Evolutionary conservation across 1,284 basidiomycete genomes (phyloP), one percentile per base, ranked within the genome.

Genomic region (Microbotryomycetes sp.): DNA sequence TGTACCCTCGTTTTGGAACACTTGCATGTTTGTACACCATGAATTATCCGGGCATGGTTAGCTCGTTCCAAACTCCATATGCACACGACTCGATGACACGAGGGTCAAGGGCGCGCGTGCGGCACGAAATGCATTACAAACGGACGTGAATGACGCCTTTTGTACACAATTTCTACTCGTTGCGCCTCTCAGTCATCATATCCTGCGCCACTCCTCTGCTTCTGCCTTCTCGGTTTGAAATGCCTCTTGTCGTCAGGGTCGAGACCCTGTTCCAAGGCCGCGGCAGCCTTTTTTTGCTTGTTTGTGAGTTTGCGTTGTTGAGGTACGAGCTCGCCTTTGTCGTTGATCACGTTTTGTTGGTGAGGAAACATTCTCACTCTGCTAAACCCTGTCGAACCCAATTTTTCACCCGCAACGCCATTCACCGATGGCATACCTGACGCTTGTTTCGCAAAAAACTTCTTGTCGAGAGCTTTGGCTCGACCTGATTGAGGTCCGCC

Each of bases 121-220:
- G n/a, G n/a, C n/a, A n/a, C n/a, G n/a, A n/a, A n/a, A n/a, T n/a
- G n/a, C n/a, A n/a, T n/a, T n/a, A n/a, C n/a, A n/a, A n/a, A n/a
- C n/a, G n/a, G n/a, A n/a, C n/a, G n/a, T n/a, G n/a, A n/a, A n/a
- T n/a, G n/a, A n/a, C n/a, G n/a, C n/a, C n/a, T n/a, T n/a, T n/a
- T n/a, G n/a, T n/a, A n/a, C n/a, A n/a, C n/a, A n/a, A n/a, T n/a
- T n/a, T n/a, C n/a, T n/a, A n/a, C n/a, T n/a, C n/a, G n/a, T n/a
- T n/a, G n/a, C n/a, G n/a, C n/a, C n/a, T 24, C 51, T 45, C 4
- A 59, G n/a, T 66, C 65, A 27, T 93, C 92, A 71, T 96, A 96
- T 29, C 92, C 92, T 72, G 83, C 86, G 27, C 92, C 92, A 71
- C 88, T 91, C 68, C 92, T 79, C 76, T 91, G 86, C 77, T 97